Evolutionary conservation across 331 rosid genomes (phyloP), one percentile per base, ranked within the genome.

Genomic region (Stylosanthes scabra): DNA sequence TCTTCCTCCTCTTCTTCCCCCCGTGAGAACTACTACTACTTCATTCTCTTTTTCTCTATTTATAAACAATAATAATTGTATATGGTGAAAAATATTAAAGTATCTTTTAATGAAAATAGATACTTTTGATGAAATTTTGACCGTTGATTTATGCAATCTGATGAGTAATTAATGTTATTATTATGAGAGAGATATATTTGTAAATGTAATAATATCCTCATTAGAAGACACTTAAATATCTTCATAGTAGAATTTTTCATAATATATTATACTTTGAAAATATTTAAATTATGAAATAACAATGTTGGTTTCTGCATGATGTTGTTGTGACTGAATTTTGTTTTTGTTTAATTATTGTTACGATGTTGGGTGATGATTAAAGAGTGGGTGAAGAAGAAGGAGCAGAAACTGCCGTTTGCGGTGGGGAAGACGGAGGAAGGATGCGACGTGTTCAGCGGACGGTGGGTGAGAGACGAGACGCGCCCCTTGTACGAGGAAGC

Each of bases 401-500:
- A 12, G 75, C 75, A 77, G 82, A 81, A 86, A 68, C 64, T 80
- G 45, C 76, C 97, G 8, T 94, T 88, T 63, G 85, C 93, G 1
- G 62, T 82, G 25, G 97, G 92, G 6, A 81, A 83, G 61, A 63
- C 77, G 3, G 88, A 77, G 40, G 89, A 79, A 72, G 88, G 83
- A 29, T 94, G 99, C 51, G 97, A 94, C 76, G 52, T 91, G 12
- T 91, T 80, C 82, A 88, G 83, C 42, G 97, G 99, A 61, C 82
- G 81, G 11, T 94, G 99, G 99, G 92, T 94, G 2, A 4, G 89
- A 66, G 99, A 94, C 80, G 96, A 90, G 84, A 82, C 9, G 66
- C 71, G 96, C 8, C 97, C 99, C 8, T 80, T 86, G 13, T 94
- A 94, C 60, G 88, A 91, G 68, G 99, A 94, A 81, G 85, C 93